phyloP scores from a whole-genome alignment of 495 filamentous ascomycete genomes.

The Alectoria sarmentosa region DNA sequence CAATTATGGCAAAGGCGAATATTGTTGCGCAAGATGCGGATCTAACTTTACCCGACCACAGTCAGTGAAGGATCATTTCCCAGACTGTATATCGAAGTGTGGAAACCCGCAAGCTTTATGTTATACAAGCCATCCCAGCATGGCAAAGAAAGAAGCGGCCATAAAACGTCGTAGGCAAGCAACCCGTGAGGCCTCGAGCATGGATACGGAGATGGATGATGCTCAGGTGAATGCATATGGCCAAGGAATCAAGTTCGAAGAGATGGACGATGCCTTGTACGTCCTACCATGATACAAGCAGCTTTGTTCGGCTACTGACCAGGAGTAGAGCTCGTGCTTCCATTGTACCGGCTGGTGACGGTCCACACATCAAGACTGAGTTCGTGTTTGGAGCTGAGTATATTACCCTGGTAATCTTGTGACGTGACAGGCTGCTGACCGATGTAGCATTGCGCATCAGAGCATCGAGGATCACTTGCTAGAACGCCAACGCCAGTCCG shows the following conservation, averaged over 20 bases:
- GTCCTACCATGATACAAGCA: not conserved
- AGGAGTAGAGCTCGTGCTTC: not conserved
- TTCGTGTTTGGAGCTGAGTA: not conserved
- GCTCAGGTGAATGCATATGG: not conserved
- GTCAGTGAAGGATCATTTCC: not conserved
- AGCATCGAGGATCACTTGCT: not conserved
- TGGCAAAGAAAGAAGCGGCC: not conserved
- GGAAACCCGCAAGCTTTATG: not conserved
- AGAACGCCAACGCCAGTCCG: not conserved
- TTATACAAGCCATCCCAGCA: not conserved
- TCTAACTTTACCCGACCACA: not conserved
- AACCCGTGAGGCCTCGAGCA: not conserved
- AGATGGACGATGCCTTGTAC: not conserved
- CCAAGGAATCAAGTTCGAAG: not conserved
- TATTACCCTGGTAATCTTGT: not conserved
- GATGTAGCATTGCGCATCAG: not conserved
- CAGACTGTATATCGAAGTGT: not conserved
- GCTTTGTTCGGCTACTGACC: not conserved
- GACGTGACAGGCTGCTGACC: not conserved
- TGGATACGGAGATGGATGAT: not conserved
- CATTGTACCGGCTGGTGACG: not conserved
- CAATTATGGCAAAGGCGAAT: not conserved
- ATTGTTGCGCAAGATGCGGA: not conserved
- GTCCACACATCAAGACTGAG: not conserved
- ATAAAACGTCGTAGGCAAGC: not conserved